These are phyloP conservation scores for Thyridium curvatum DNA, from an alignment of 2,329 filamentous ascomycete genomes.

Conservation along the genomic window DNA sequence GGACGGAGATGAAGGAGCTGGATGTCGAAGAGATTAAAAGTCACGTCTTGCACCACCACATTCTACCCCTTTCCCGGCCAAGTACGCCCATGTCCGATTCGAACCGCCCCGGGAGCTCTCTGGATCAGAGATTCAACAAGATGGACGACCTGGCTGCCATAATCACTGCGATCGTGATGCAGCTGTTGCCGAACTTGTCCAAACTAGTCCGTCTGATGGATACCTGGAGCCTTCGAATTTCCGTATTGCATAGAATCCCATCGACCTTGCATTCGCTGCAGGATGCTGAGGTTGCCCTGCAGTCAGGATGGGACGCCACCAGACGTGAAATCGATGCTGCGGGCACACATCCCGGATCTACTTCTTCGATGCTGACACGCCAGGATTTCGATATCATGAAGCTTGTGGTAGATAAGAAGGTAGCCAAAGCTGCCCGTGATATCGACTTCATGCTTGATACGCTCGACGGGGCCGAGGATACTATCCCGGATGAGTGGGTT, in stretches of 20 bases:
- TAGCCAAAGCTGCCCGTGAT: slow-evolving; percentile 62
- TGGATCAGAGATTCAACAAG: slow-evolving; percentile 50
- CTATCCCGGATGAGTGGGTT: slow-evolving; percentile 80
- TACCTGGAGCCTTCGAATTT: slow-evolving; percentile 71
- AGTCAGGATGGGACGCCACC: slow-evolving; percentile 61
- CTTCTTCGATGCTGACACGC: slow-evolving; percentile 25
- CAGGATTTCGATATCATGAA: slow-evolving; percentile 54
- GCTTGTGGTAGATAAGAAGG: slow-evolving; percentile 58
- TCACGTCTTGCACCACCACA: slow-evolving; percentile 77
- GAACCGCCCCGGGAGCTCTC: slow-evolving; percentile 19
- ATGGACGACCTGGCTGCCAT: slow-evolving; percentile 89
- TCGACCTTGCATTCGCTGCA: slow-evolving; percentile 58
- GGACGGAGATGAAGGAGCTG: slow-evolving; percentile 59
- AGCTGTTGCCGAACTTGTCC: slow-evolving; percentile 75
- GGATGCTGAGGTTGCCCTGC: slow-evolving; percentile 59
- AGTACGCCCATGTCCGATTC: slow-evolving; percentile 41
- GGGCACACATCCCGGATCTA: slow-evolving; percentile 10
- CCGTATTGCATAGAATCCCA: slow-evolving; percentile 69
- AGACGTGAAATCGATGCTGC: slow-evolving; percentile 10
- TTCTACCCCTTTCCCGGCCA: slow-evolving; percentile 51
- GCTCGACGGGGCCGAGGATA: slow-evolving; percentile 78
- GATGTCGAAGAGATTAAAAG: slow-evolving; percentile 84
- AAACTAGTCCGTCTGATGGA: slow-evolving; percentile 67
- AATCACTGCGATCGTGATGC: slow-evolving; percentile 85
- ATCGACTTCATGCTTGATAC: slow-evolving; percentile 83